Conservation (phyloP, 2,329 filamentous ascomycete genomes). For the Aureobasidium sp. region DNA sequence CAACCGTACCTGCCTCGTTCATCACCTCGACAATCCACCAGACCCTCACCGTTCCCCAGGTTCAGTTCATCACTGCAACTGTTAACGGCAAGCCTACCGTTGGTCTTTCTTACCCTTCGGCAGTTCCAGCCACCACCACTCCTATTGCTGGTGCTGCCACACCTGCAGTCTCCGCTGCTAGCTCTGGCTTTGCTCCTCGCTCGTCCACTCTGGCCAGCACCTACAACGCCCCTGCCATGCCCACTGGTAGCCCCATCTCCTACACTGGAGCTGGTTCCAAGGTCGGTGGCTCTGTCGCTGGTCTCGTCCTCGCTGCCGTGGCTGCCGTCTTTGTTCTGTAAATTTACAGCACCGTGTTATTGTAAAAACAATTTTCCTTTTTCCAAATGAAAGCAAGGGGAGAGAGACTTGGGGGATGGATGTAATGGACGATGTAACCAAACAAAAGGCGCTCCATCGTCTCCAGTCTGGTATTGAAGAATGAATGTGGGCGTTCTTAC, state of each 20-base stretch:
- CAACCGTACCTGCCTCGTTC: conserved; percentile 28
- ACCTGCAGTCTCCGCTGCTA: conserved; percentile 17
- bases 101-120: conserved; percentile 26
- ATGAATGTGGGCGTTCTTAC: conserved; percentile 4
- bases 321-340: conserved; percentile 24
- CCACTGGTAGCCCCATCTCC: conserved; percentile 18
- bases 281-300: conserved; percentile 19
- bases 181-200: conserved; percentile 6
- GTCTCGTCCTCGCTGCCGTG: conserved; percentile 21
- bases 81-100: conserved; percentile 27
- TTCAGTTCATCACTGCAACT: conserved; percentile 37
- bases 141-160: neutral
- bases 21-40: conserved; percentile 31
- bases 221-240: conserved; percentile 20
- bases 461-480: conserved; percentile 13
- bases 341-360: conserved; percentile 6
- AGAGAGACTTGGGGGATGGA: neutral
- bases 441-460: neutral
- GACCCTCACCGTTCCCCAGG: conserved; percentile 41
- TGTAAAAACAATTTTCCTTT: conserved; percentile 3
- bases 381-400: neutral
- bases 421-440: conserved; percentile 12
- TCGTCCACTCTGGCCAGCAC: conserved; percentile 7
- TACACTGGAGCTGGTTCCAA: conserved; percentile 23
- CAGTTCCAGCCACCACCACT: conserved; percentile 27